Evolutionary conservation across 2,329 filamentous ascomycete genomes (phyloP), one percentile per base, ranked within the genome.

Genomic region (Bertia moriformis): DNA sequence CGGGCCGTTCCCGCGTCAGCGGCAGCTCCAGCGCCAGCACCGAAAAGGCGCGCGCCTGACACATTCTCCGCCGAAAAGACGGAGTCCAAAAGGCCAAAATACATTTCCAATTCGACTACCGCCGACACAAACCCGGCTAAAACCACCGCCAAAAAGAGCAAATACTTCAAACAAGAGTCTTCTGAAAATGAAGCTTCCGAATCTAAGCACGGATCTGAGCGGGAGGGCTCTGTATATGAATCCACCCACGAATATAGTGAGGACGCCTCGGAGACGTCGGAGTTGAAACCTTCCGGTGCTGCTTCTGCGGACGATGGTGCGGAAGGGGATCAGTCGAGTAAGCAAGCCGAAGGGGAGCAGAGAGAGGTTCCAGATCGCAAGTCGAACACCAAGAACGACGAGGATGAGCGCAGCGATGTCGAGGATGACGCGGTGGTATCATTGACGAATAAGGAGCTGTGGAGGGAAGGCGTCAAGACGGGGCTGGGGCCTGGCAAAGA

Each of bases 401-500:
- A 29, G n/a, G 24, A 29, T 10, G 24, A 29, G n/a, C n/a, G n/a
- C n/a, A n/a, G n/a, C 24, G 10, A 49, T 30, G 42, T 46, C 19
- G 50, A 50, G 43, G 42, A 43, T 30, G 29, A 51, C 47, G 40
- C 51, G 51, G 40, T 38, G 43, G 20, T 40, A 30, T 3, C 33
- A 19, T 14, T 32, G 32, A 58, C 61, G 39, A 60, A 60, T 36
- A 63, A 65, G 44, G 66, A 73, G 39, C 51, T 74, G 22, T 76
- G 71, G 71, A 64, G 65, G 49, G 58, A 65, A 42, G 71, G 71
- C 7, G 68, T 70, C 24, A 71, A 63, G 42, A 62, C 62, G 14
- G 67, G 66, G 4, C 54, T 77, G 19, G 70, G 65, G 3, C 73
- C 71, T 27, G 74, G 74, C 7, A 74, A 68, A 43, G 65, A 72